Conservation (phyloP, 176 grass and related monocot genomes). For the Avena atlantica region DNA sequence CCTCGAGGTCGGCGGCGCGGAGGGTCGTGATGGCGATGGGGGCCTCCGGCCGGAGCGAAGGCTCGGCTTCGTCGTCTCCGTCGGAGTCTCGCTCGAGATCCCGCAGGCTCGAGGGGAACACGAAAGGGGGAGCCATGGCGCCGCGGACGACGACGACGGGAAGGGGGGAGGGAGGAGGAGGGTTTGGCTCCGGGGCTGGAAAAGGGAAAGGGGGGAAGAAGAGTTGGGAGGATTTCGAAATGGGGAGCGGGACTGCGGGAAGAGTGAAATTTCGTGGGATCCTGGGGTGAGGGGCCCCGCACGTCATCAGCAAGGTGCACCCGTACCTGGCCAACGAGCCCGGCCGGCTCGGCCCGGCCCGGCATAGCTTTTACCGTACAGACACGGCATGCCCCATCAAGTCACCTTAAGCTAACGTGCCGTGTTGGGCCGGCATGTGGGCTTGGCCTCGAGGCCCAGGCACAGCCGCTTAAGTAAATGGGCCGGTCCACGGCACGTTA, state of each 20-base stretch:
- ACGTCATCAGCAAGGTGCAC: too few species aligned
- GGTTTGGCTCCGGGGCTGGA: background rate
- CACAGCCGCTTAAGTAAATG: too few species aligned
- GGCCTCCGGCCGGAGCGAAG: conserved; percentile 60
- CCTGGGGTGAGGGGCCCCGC: too few species aligned
- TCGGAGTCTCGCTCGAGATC: conserved; percentile 68
- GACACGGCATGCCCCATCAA: too few species aligned
- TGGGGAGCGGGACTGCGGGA: conserved; percentile 41
- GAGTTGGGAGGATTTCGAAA: conserved; percentile 44
- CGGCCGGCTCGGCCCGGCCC: too few species aligned
- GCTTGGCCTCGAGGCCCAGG: too few species aligned
- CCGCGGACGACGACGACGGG: conserved; percentile 21
- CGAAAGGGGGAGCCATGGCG: conserved; percentile 78
- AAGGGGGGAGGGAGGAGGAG: background rate
- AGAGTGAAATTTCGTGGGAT: conserved; percentile 33
- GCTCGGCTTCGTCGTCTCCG: conserved; percentile 43
- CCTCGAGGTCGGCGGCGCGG: conserved; percentile 82
- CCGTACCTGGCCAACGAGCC: too few species aligned
- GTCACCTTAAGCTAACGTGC: too few species aligned
- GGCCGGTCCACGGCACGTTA: too few species aligned
- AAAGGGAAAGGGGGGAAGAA: background rate
- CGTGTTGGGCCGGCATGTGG: too few species aligned
- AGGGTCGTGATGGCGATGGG: conserved; percentile 60
- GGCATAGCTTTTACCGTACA: too few species aligned
- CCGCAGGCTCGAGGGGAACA: conserved; percentile 70